Percentiles rank a stretch among this genome's conserved stretches.
phyloP scores from a whole-genome alignment of 2,329 filamentous ascomycete genomes.

The Alternaria hordeiaustralica region DNA sequence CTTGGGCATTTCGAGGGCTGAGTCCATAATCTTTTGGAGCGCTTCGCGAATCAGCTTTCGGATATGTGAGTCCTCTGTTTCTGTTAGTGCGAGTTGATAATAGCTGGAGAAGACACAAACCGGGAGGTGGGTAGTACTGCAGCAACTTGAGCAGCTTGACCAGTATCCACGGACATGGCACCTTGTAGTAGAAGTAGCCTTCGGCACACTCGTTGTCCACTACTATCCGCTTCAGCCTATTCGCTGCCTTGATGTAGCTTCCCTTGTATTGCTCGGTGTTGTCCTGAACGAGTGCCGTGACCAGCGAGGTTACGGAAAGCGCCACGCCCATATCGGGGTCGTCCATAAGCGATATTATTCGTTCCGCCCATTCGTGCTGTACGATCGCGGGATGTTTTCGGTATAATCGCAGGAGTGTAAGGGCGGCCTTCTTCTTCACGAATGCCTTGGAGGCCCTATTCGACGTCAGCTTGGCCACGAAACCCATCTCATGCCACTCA shows the following conservation, averaged over 20 bases:
- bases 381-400: conserved; percentile 94
- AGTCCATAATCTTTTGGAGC: conserved; percentile 86
- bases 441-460: conserved; percentile 85
- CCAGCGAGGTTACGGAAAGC: conserved; percentile 90
- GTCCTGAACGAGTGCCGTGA: conserved; percentile 94
- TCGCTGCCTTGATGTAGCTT: conserved; percentile 91
- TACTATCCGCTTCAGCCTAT: conserved; percentile 84
- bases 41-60: conserved; percentile 91
- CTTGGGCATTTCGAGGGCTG: conserved; percentile 91
- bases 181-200: conserved; percentile 98
- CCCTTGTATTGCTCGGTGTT: conserved; percentile 93
- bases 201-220: conserved; percentile 87
- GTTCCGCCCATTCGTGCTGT: conserved; percentile 95
- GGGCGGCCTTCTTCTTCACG: conserved; percentile 97
- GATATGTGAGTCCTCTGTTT: conserved; percentile 84
- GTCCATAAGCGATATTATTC: conserved; percentile 99
- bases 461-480: conserved; percentile 26
- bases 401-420: conserved; percentile 91
- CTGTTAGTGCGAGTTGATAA: conserved; percentile 29
- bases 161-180: conserved; percentile 98
- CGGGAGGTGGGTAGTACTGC: conserved; percentile 95
- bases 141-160: conserved; percentile 90
- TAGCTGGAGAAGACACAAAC: conserved; percentile 53
- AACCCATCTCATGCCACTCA: conserved; percentile 55
- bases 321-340: conserved; percentile 93